Evolutionary conservation across 2,329 filamentous ascomycete genomes (phyloP), one percentile per base, ranked within the genome.

Genomic region (Elsinoe ampelina): DNA sequence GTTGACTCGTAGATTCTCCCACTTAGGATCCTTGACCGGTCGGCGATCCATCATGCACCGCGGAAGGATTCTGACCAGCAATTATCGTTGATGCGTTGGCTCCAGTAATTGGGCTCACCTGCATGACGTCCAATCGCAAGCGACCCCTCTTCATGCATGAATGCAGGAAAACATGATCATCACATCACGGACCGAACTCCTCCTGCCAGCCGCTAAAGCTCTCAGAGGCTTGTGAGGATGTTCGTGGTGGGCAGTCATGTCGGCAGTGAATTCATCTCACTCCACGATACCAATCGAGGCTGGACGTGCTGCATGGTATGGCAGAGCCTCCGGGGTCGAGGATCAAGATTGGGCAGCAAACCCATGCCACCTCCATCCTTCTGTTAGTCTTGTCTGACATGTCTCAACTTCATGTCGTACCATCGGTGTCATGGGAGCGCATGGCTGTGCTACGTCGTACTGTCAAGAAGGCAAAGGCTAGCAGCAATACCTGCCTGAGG

Each of bases 391-490:
- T 50, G 26, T 35, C 13, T 17, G 22, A 50, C 30, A 50, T 15
- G 26, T 34, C 26, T n/a, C 17, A 17, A 26, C 45, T 34, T 19
- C 45, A 13, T 26, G 12, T 20, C 45, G 26, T 34, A 10, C 13
- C 15, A 8, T 50, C 45, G 13, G 5, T 15, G 45, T 50, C 45
- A 50, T 35, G 20, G n/a, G 22, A n/a, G 45, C 45, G 12, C 30
- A 35, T n/a, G 12, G 45, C 34, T 13, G 45, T 50, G 45, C 17
- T 50, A 50, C 45, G 30, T 50, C 7, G 22, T 17, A 35, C 45
- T 50, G 45, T n/a, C 45, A 50, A 50, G n/a, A 35, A 50, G 32
- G 45, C 45, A 35, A 20, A 50, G 34, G 45, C 26, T 35, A 50
- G 45, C 13, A 17, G n/a, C 20, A 26, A n/a, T 30, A 35, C 11